Evolutionary conservation across 192 early-diverging fungal genomes (phyloP).

Genomic region (Coemansia sp.): DNA sequence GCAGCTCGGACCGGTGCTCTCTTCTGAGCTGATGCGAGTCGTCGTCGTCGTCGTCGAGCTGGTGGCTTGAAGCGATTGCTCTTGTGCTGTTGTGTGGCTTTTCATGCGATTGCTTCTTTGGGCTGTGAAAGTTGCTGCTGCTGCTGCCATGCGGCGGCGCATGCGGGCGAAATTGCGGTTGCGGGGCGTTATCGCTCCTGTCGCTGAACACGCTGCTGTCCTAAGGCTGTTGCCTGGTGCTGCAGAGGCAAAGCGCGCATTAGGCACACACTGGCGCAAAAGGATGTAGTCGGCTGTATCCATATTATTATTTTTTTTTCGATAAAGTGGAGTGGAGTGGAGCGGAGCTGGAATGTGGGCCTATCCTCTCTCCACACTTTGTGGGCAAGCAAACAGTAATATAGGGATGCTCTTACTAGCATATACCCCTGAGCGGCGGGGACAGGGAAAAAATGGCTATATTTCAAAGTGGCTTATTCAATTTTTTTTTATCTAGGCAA

Average conservation of each 20-base stretch:
- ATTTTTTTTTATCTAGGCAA: neutral
- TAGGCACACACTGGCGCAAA: neutral
- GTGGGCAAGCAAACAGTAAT: neutral
- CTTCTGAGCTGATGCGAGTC: neutral
- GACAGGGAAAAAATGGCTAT: neutral
- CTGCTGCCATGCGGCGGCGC: conserved; percentile 8
- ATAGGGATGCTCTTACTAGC: neutral
- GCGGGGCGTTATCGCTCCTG: neutral
- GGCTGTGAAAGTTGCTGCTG: neutral
- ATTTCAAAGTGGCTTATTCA: neutral
- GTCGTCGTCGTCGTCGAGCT: no score
- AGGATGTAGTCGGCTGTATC: neutral
- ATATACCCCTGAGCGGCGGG: neutral
- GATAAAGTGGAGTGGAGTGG: neutral
- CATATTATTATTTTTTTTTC: neutral
- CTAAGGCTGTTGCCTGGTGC: neutral
- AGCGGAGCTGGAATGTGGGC: neutral
- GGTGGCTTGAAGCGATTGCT: neutral
- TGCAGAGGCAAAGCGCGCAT: conserved; percentile 5
- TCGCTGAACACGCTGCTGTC: neutral
- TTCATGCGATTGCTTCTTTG: neutral
- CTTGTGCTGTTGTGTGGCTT: neutral
- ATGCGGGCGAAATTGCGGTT: conserved; percentile 14
- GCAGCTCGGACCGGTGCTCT: neutral
- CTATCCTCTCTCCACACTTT: neutral